Evolutionary conservation across 768 basidiomycete genomes (phyloP).

Genomic region (Tricholomella constricta): DNA sequence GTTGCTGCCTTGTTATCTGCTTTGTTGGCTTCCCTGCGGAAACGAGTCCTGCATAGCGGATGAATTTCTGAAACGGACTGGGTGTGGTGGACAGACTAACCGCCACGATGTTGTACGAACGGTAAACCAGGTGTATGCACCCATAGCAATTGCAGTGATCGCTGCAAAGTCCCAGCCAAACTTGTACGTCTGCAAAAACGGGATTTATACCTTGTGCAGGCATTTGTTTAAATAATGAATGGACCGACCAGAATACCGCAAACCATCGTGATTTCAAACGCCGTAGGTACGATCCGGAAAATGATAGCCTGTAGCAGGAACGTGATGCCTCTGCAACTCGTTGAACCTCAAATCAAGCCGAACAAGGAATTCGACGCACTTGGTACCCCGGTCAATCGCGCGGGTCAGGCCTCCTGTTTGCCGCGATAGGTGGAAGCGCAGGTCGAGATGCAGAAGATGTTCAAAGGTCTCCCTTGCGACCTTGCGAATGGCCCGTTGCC

Average conservation of each 20-base stretch:
- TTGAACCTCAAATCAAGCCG: background rate
- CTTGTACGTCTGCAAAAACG: conserved; percentile 76
- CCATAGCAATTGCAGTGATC: conserved; percentile 82
- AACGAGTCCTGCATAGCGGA: conserved; percentile 65
- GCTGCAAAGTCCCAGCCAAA: conserved; percentile 98
- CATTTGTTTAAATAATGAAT: background rate
- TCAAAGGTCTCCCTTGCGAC: conserved; percentile 96
- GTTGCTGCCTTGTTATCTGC: conserved; percentile 97
- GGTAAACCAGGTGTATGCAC: conserved; percentile 95
- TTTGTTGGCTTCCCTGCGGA: conserved; percentile 92
- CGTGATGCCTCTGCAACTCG: conserved; percentile 77
- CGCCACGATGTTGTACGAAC: conserved; percentile 96
- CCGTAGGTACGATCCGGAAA: conserved; percentile 95
- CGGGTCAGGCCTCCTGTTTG: conserved; percentile 96
- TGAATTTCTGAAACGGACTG: conserved; percentile 1
- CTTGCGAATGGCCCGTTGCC: conserved; percentile 91
- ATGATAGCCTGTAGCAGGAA: conserved; percentile 92
- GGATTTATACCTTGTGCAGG: background rate
- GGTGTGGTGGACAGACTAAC: conserved; percentile 38
- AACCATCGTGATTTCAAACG: conserved; percentile 93
- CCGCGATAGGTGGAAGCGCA: conserved; percentile 88
- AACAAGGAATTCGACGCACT: conserved; percentile 50
- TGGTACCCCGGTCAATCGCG: conserved; percentile 97
- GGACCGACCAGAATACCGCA: conserved; percentile 88
- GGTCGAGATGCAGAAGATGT: conserved; percentile 87